Evolutionary conservation across 768 basidiomycete species (phyloP).

Genomic region (Lactarius pseudohatsudake): DNA sequence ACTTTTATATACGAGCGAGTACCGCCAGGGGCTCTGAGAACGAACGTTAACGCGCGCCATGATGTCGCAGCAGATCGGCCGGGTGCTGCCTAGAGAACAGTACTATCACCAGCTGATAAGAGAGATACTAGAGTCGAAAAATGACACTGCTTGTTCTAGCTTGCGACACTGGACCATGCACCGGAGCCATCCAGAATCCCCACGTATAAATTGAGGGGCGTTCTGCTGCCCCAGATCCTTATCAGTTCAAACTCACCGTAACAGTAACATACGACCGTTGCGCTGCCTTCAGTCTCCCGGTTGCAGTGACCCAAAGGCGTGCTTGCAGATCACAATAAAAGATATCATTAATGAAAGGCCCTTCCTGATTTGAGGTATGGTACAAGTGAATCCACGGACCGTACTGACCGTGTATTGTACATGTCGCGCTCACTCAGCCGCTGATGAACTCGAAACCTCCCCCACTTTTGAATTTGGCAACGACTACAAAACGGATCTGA

Average conservation of each 20-base stretch:
- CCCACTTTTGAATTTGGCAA: neutral
- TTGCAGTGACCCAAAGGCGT: neutral
- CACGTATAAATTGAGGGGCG: neutral
- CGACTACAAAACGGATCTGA: neutral
- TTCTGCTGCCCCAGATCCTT: neutral
- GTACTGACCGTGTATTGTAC: neutral
- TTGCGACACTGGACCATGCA: neutral
- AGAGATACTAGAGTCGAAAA: neutral
- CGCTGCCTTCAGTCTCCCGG: neutral
- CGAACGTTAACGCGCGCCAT: no score
- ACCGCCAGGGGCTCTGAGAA: no score
- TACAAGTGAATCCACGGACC: neutral
- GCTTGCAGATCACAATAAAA: slow-evolving; percentile 9
- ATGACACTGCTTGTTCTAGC: neutral
- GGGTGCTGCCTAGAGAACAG: no score
- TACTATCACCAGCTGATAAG: no score
- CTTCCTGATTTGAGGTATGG: neutral
- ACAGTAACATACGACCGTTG: neutral
- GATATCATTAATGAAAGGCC: neutral
- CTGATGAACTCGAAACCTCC: slow-evolving; percentile 2
- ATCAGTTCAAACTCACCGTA: neutral
- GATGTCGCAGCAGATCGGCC: no score
- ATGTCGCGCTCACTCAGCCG: neutral
- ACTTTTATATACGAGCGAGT: no score
- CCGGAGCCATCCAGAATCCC: neutral